Conservation (phyloP, 1,284 basidiomycete genomes). For the Ganoderma sp. region DNA sequence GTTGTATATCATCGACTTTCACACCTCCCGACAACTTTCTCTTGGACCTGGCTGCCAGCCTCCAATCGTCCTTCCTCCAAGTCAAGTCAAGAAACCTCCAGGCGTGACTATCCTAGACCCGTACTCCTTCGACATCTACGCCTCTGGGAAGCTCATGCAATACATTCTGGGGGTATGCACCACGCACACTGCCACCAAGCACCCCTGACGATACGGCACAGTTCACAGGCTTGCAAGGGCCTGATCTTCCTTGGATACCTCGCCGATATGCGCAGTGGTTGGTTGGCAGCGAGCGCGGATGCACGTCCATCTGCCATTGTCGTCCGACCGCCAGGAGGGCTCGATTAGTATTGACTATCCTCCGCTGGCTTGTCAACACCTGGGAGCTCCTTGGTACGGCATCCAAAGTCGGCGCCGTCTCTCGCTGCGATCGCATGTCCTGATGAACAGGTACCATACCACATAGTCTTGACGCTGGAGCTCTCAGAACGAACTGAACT, state of each 20-base stretch:
- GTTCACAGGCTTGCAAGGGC: neutral
- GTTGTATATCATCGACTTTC: neutral
- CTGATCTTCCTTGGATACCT: neutral
- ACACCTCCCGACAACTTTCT: neutral
- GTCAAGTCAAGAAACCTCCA: neutral
- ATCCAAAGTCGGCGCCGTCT: neutral
- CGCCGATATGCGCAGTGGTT: neutral
- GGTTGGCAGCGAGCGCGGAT: neutral
- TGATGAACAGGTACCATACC: no score
- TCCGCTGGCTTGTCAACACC: neutral
- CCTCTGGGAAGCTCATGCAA: neutral
- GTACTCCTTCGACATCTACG: neutral
- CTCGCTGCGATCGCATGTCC: no score
- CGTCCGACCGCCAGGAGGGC: neutral
- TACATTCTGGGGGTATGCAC: neutral
- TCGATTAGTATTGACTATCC: neutral
- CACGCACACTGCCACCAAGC: neutral
- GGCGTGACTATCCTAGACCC: neutral
- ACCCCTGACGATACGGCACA: neutral
- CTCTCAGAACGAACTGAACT: no score
- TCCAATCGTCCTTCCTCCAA: neutral
- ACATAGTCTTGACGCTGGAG: no score
- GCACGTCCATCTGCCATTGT: neutral
- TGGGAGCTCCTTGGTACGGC: neutral
- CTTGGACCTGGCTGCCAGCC: neutral